Evolutionary conservation across 345 rosid genomes (phyloP).

Genomic region (Litchi chinensis): DNA sequence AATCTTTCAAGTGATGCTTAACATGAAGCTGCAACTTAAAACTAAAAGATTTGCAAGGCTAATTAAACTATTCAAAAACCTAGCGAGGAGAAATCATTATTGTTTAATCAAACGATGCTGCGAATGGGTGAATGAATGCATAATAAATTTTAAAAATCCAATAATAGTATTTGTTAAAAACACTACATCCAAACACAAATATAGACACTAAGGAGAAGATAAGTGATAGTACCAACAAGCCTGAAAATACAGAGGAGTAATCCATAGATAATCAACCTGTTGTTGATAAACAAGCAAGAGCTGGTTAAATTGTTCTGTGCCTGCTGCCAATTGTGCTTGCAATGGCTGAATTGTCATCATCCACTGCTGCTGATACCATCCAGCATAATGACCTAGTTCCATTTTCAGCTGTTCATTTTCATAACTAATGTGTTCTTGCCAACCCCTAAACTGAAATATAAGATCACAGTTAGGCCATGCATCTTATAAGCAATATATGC

Average conservation of each 20-base stretch:
- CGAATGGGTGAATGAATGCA: neutral
- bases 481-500: neutral
- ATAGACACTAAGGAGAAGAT: neutral
- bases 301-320: conserved; percentile 82
- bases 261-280: conserved; percentile 62
- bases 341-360: conserved; percentile 58
- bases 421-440: conserved; percentile 75
- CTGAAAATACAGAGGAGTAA: conserved; percentile 12
- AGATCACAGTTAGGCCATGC: conserved; percentile 24
- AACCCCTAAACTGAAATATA: conserved; percentile 75
- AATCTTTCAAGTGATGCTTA: conserved; percentile 49
- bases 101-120: neutral
- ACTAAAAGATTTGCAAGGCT: no score
- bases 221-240: conserved; percentile 8
- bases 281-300: conserved; percentile 91
- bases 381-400: conserved; percentile 65
- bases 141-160: neutral
- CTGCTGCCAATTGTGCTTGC: conserved; percentile 79
- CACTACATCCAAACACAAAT: neutral
- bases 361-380: conserved; percentile 78
- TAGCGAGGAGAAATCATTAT: neutral
- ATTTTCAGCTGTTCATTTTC: conserved; percentile 86
- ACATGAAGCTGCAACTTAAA: conserved; percentile 1
- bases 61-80: neutral
- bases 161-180: neutral